Conservation (phyloP, 345 rosid species). For the Orychophragmus violaceus region DNA sequence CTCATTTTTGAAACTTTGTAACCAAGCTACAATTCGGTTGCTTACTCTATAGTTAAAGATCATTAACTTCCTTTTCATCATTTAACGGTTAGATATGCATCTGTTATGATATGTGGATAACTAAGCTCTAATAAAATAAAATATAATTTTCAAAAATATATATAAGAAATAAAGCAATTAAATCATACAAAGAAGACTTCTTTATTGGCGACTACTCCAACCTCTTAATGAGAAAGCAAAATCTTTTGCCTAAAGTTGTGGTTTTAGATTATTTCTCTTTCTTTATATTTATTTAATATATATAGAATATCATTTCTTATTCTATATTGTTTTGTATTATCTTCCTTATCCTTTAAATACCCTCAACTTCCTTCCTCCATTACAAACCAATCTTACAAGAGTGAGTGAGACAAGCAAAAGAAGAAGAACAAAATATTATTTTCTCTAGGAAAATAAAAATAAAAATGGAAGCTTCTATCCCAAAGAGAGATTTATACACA, state of each 20-base stretch:
- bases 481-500: constrained; percentile 29
- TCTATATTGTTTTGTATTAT: neutral
- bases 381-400: neutral
- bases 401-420: neutral
- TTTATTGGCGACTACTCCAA: constrained; percentile 24
- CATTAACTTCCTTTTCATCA: neutral
- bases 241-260: constrained; percentile 15
- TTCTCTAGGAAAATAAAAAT: neutral
- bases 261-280: constrained; percentile 18
- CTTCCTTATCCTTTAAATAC: constrained; percentile 39
- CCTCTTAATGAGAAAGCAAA: constrained; percentile 20
- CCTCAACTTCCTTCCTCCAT: constrained; percentile 15
- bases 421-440: neutral
- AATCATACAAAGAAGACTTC: constrained; percentile 16
- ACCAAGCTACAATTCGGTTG: constrained; percentile 23
- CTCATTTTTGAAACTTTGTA: neutral
- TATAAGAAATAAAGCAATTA: constrained; percentile 13
- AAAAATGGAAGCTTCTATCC: constrained; percentile 9
- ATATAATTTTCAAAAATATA: no score
- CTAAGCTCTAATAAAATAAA: neutral
- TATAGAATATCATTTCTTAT: neutral
- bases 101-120: constrained; percentile 16
- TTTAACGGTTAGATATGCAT: constrained; percentile 15
- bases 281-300: neutral
- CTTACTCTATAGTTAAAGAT: constrained; percentile 13